Percentiles rank a stretch among this genome's conserved stretches.
phyloP scores from a whole-genome alignment of 176 grass and related monocot species.

The Eragrostis curvula region DNA sequence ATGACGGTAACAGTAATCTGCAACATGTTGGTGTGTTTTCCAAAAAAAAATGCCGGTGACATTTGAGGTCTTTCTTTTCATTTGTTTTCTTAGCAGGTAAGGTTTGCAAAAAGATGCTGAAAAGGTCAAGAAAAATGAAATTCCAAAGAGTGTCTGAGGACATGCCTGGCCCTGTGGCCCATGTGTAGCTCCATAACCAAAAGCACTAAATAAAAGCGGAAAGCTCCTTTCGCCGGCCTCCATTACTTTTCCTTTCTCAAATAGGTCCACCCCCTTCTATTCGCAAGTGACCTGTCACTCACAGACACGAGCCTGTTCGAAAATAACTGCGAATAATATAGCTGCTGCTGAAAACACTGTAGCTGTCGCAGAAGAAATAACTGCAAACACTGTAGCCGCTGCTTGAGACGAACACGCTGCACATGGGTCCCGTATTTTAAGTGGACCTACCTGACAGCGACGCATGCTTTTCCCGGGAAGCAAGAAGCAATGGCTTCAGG shows the following conservation, averaged over 20 bases:
- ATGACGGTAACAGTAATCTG: neutral
- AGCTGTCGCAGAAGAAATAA: too few relatives aligned
- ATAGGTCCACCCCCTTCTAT: neutral
- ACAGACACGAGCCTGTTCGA: too few relatives aligned
- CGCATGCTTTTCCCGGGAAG: neutral
- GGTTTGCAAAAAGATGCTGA: neutral
- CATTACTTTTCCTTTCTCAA: constrained; percentile 15
- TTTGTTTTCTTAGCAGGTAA: neutral
- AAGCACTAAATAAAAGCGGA: constrained; percentile 38
- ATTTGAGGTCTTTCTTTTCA: neutral
- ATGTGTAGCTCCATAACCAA: constrained; percentile 26
- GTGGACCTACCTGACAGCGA: neutral
- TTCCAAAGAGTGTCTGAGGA: neutral
- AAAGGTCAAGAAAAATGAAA: neutral
- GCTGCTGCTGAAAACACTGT: too few relatives aligned
- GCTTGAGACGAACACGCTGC: too few relatives aligned
- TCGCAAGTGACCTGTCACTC: rapidly evolving
- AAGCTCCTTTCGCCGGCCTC: constrained; percentile 43
- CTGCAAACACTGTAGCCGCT: too few relatives aligned
- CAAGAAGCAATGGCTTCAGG: neutral
- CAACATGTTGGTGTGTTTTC: neutral
- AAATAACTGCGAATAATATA: too few relatives aligned
- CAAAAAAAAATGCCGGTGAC: too few relatives aligned
- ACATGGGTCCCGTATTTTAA: rapidly evolving
- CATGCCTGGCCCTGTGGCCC: constrained; percentile 19